Evolutionary conservation across 495 filamentous ascomycete species (phyloP).

Genomic region (Podospora fimiseda): DNA sequence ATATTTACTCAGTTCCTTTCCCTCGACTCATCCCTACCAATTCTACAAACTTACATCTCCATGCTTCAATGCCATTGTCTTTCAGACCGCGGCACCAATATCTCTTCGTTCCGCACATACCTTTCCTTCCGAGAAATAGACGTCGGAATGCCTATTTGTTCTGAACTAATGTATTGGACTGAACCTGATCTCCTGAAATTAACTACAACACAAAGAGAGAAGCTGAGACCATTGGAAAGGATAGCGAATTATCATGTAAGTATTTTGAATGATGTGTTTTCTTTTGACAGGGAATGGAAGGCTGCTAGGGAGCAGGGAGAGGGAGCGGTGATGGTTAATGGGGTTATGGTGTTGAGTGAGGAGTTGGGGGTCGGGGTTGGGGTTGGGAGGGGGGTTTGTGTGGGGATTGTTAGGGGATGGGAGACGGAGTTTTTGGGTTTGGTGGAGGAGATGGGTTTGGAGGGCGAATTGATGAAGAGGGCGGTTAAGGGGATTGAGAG

Average conservation of each 20-base stretch:
- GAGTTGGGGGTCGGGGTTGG: slow-evolving; percentile 9
- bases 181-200: neutral
- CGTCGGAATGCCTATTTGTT: slow-evolving; percentile 16
- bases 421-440: slow-evolving; percentile 12
- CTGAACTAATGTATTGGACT: slow-evolving; percentile 14
- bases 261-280: slow-evolving; percentile 17
- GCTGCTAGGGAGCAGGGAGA: slow-evolving; percentile 6
- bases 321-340: slow-evolving; percentile 14
- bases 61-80: slow-evolving; percentile 14
- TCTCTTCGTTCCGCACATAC: slow-evolving; percentile 11
- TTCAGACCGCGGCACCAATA: slow-evolving; percentile 1
- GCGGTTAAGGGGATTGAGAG: slow-evolving; percentile 15
- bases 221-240: slow-evolving; percentile 8
- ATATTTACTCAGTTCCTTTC: slow-evolving; percentile 10
- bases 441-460: slow-evolving; percentile 3
- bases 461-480: slow-evolving; percentile 2
- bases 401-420: slow-evolving; percentile 14
- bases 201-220: neutral
- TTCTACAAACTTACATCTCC: slow-evolving; percentile 10
- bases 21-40: slow-evolving; percentile 1
- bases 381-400: slow-evolving; percentile 10
- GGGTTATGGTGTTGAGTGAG: slow-evolving; percentile 11
- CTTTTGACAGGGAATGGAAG: slow-evolving; percentile 14
- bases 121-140: slow-evolving; percentile 17
- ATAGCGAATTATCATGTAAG: slow-evolving; percentile 15